Base-by-base conservation (phyloP, 768 basidiomycete species). In the Mycena epipterygia region DNA sequence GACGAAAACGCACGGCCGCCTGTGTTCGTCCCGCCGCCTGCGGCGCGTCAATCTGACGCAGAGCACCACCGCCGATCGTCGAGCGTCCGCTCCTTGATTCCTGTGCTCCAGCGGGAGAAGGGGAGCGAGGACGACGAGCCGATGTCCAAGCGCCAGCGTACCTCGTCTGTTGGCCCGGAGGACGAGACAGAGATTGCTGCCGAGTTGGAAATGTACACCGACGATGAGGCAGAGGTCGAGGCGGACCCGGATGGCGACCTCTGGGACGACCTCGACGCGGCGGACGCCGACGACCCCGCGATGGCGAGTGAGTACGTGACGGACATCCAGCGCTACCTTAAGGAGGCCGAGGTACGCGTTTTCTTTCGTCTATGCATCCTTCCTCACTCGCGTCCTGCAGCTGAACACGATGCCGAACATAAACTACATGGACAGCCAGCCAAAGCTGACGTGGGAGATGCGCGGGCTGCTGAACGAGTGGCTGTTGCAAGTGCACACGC, bases 231-330 rank as follows among this genome's bases (percentile, higher is more conserved):
- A n/a, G 83, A 82, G n/a, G 74, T 65, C 9, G 89, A 88, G 72
- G 87, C 84, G 1, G 87, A 88, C 64, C 86, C 83, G 1, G 76
- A 83, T 64, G 86, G 85, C 71, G 73, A 83, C 76, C 84, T 87
- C 77, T 97, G 94, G 95, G 90, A 91, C 42, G 96, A 97, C 75
- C 85, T 97, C 19, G 96, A 98, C 73, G 90, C 89, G 3, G 95
- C 93, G 25, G 97, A 98, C 78, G 89, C 85, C 61, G 94, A 95
- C 68, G 95, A 98, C 76, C 96, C 96, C 30, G 82, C 89, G 68
- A 97, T 96, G 95, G 96, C 95, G 65, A 92, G 91, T 81, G 94
- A 97, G 81, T 98, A 98, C 77, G 95, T 97, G 55, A 84, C 81
- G 17, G 96, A 97, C 66, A 94, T 97, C 60, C 95, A 96, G 79